These are phyloP conservation scores for Lactuca saligna DNA, from an alignment of 129 eudicot species.

Conservation along the genomic window DNA sequence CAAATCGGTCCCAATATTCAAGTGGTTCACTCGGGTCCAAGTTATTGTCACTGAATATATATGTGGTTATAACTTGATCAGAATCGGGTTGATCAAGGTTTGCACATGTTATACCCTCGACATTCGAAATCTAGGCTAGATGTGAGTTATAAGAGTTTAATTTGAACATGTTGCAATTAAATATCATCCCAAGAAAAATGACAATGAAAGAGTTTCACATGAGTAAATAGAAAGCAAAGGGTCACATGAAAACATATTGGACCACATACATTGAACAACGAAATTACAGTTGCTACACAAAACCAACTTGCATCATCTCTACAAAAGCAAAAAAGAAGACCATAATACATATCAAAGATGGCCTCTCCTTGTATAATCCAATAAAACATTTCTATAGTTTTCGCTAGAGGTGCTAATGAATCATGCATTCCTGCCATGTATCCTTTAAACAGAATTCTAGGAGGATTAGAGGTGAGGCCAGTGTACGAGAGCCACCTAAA, in stretches of 20 bases:
- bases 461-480: no score
- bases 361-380: no score
- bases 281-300: background rate
- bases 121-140: background rate
- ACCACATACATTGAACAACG: background rate
- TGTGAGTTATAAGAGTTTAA: background rate
- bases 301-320: no score
- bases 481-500: no score
- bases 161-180: background rate
- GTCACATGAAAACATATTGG: constrained; percentile 24
- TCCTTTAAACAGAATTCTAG: no score
- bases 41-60: background rate
- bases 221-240: constrained; percentile 28
- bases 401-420: no score
- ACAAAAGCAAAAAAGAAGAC: no score
- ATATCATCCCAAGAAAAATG: constrained; percentile 18
- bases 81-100: background rate
- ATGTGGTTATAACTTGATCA: background rate
- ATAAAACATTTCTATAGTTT: no score
- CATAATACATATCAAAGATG: no score
- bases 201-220: constrained; percentile 16
- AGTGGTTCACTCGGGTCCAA: background rate
- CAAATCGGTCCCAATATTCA: background rate
- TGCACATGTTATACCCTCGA: background rate
- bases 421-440: no score